Base-by-base conservation (phyloP, 108 stramenopile species). In the Parmales sp. region DNA sequence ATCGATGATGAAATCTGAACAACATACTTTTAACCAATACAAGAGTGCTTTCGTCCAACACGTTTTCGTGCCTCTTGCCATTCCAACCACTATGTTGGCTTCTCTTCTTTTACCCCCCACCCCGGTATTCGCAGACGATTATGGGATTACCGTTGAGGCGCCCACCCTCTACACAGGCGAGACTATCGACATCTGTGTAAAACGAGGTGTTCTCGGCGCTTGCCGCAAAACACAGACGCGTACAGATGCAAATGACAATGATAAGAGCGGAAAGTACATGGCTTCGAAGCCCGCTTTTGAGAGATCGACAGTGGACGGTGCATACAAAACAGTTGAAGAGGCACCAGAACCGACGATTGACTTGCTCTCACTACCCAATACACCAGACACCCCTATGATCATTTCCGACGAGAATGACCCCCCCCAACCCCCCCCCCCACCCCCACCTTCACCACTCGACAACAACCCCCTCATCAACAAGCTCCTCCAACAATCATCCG, bases 111-210 rank as follows among this genome's bases (percentile, higher is more conserved):
- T 43, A 43, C 7, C 54, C 16, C 54, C 54, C 16, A 29, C 31
- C 4, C 54, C 66, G 3, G 84, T 74, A 6, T 65, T 72, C 25
- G 89, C 89, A 16, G 89, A 90, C 72, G 89, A 90, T 69, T 85
- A 69, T 67, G 90, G 90, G 22, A 68, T 63, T 0, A 84, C 86
- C 51, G 82, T 76, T 26, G 90, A 91, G 63, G 86, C 88, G 16
- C 84, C 86, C 26, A 88, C 88, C 51, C 80, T 91, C 7, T 87
- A 76, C 67, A 91, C 90, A 8, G 90, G 90, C 18, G 90, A 91
- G 78, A 87, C 54, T 16, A 60, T 60, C 16, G 54, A 60, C 4
- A 91, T 88, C 67, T 91, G 90, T 67, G 81, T 71, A 45, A 88
- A 88, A 69, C 83, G 90, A 0, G 90, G 90, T 41, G 80, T 83